Base-by-base conservation (phyloP, 2,329 filamentous ascomycete genomes). In the Fusarium sp. region DNA sequence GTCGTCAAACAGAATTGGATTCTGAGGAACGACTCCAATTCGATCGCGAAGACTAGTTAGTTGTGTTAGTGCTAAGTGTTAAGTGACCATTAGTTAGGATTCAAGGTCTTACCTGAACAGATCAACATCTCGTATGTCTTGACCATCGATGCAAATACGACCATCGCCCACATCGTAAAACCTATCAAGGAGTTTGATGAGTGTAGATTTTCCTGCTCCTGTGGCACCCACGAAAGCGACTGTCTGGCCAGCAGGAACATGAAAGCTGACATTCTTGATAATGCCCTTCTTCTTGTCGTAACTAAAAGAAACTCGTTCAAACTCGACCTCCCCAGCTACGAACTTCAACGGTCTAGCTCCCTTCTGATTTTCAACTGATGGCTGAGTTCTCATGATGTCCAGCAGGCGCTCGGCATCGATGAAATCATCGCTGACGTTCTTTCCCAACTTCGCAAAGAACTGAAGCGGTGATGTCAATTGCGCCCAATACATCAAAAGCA, bases 401-500 rank as follows among this genome's bases (percentile, higher is more conserved):
- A 90, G 80, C 30, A 91, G 83, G 30, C 87, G 84, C 77, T 91
- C 88, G 10, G 88, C 88, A 64, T 89, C 85, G 49, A 90, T 87
- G 40, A 91, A 83, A 64, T 89, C 86, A 69, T 86, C 85, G 64
- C 88, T 88, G 69, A 91, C 85, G 54, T 81, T 86, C 76, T 88
- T 88, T 11, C 89, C 88, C 33, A 90, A 81, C 23, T 83, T 82
- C 11, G 88, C 87, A 77, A 94, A 94, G 80, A 93, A 94, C 73
- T 91, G 91, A 60, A 94, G 85, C 5, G 92, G 92, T 4, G 88
- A 87, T 49, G 92, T 92, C 42, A 94, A 85, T 77, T 94, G 92
- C 23, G 88, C 88, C 91, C 93, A 93, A 80, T 94, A 94, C 60
- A 91, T 92, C 67, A 94, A 82, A 21, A 94, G 84, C 82, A 91